Evolutionary conservation across 2,329 filamentous ascomycete genomes (phyloP).

Genomic region (Trichophyton verrucosum): DNA sequence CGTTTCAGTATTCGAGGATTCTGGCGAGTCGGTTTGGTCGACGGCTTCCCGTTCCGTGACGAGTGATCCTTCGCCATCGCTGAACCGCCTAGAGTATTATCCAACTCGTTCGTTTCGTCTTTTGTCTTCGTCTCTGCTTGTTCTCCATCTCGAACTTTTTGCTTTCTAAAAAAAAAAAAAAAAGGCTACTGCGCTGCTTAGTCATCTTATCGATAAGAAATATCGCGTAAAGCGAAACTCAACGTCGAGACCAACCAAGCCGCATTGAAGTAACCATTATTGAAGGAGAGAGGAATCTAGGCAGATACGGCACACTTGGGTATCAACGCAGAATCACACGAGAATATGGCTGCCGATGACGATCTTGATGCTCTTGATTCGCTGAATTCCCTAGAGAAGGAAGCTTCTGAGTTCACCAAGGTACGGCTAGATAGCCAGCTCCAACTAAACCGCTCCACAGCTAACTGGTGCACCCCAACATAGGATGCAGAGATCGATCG

Average conservation of each 20-base stretch:
- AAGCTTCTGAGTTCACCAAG: conserved; percentile 86
- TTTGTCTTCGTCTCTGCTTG: background rate
- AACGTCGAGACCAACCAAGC: background rate
- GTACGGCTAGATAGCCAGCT: conserved; percentile 33
- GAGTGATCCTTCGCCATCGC: conserved; percentile 24
- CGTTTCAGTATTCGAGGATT: conserved; percentile 30
- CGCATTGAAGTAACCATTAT: background rate
- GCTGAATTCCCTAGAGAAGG: conserved; percentile 66
- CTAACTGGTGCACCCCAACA: background rate
- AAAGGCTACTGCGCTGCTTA: background rate
- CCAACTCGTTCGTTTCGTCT: background rate
- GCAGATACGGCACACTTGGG: background rate
- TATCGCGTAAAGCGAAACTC: background rate
- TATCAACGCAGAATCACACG: background rate
- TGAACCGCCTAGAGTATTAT: background rate
- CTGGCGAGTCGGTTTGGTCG: conserved; percentile 17
- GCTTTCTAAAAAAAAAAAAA: background rate
- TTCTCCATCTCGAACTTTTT: conserved; percentile 1
- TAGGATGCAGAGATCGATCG: conserved; percentile 92
- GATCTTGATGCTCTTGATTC: conserved; percentile 52
- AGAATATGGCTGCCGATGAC: conserved; percentile 40
- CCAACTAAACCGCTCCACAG: background rate
- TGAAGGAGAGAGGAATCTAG: background rate
- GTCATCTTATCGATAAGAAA: conserved; percentile 11
- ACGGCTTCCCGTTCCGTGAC: conserved; percentile 17